Evolutionary conservation across 2,329 filamentous ascomycete species (phyloP).

Genomic region (Trichophyton simii): DNA sequence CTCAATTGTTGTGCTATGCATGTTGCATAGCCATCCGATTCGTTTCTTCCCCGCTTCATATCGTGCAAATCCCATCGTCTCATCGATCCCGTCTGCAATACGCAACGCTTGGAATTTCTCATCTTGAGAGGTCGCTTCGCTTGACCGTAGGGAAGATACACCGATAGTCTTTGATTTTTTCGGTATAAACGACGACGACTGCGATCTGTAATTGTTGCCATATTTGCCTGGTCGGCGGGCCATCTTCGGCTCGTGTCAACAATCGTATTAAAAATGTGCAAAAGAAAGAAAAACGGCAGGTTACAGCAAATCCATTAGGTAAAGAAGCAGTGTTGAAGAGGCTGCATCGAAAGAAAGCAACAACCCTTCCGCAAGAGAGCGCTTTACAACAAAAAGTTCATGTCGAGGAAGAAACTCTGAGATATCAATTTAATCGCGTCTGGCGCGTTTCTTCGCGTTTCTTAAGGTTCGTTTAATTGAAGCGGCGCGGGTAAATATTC

Average conservation of each 20-base stretch:
- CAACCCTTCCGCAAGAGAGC: background rate
- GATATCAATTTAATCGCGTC: background rate
- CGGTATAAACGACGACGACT: constrained; percentile 33
- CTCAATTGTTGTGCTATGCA: constrained; percentile 76
- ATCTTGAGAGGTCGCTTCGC: constrained; percentile 79
- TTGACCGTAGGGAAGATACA: constrained; percentile 56
- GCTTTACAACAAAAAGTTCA: background rate
- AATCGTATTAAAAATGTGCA: background rate
- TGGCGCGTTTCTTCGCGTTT: constrained; percentile 7
- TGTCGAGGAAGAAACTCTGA: background rate
- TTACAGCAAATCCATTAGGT: background rate
- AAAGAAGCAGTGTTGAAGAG: background rate
- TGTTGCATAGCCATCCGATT: constrained; percentile 88
- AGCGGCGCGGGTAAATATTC: background rate
- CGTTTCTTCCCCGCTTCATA: constrained; percentile 80
- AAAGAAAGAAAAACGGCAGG: background rate
- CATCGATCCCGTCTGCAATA: constrained; percentile 80
- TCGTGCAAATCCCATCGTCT: constrained; percentile 82
- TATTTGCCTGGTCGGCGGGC: constrained; percentile 48
- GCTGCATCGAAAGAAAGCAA: background rate
- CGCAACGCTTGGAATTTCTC: constrained; percentile 80
- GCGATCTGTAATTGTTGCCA: constrained; percentile 44
- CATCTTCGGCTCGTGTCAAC: constrained; percentile 27
- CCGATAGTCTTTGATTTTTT: constrained; percentile 64
- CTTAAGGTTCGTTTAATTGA: constrained; percentile 5